A percentile compares a stretch with the other conserved stretches of the same genome.
phyloP scores from a whole-genome alignment of 495 filamentous ascomycete species.

The Podospora anserina region DNA sequence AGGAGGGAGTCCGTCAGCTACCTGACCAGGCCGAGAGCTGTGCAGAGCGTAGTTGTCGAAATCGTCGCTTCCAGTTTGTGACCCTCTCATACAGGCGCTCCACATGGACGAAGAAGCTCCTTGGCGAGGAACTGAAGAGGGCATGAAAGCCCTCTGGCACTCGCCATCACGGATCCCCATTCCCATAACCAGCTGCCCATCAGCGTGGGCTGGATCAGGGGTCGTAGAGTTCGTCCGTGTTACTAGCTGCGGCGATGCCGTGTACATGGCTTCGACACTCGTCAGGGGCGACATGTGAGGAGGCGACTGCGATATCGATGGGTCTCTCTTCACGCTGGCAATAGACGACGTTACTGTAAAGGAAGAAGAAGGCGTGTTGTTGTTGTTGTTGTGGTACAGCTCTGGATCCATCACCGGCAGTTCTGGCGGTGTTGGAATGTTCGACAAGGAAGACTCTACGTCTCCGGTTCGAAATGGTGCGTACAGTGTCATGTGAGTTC shows the following conservation, averaged over 20 bases:
- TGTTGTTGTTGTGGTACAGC: background rate
- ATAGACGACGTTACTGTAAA: background rate
- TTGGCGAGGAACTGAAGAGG: conserved; percentile 11
- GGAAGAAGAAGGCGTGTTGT: background rate
- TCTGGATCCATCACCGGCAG: conserved; percentile 2
- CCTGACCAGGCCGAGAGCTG: conserved; percentile 16
- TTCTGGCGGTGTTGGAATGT: background rate
- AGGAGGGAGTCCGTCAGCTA: conserved; percentile 12
- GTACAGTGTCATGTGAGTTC: conserved; percentile 3
- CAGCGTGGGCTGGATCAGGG: conserved; percentile 7
- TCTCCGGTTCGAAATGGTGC: conserved; percentile 1
- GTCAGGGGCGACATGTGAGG: conserved; percentile 15
- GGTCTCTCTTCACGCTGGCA: background rate
- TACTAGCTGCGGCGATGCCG: conserved; percentile 15
- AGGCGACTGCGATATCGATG: conserved; percentile 9
- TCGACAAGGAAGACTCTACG: conserved; percentile 6
- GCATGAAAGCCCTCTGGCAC: conserved; percentile 15
- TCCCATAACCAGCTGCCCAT: conserved; percentile 9
- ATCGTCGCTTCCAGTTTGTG: conserved; percentile 21
- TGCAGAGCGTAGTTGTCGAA: conserved; percentile 32
- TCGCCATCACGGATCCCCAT: conserved; percentile 15
- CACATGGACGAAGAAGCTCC: conserved; percentile 15
- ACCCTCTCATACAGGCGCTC: conserved; percentile 17
- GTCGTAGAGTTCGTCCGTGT: conserved; percentile 12
- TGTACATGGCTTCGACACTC: conserved; percentile 14